These are phyloP conservation scores for Syzygium malaccense DNA, from an alignment of 441 rosid species.

Conservation along the genomic window DNA sequence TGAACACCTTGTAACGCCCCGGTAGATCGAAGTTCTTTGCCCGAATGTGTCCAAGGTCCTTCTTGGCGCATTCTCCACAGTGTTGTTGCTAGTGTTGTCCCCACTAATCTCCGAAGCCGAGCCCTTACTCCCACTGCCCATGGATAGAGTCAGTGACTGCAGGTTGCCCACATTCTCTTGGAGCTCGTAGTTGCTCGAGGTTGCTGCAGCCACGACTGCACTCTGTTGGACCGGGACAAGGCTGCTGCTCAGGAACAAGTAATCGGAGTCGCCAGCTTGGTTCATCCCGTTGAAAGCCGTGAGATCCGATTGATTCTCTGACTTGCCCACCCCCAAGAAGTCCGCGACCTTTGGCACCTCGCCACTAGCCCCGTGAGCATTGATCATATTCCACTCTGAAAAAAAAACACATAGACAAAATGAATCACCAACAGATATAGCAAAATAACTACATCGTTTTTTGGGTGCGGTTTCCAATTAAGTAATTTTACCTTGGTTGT, in stretches of 20 bases:
- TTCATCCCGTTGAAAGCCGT: conserved; percentile 60
- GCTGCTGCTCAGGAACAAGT: conserved; percentile 41
- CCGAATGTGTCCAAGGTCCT: conserved; percentile 84
- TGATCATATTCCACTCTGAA: conserved; percentile 74
- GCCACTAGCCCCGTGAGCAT: conserved; percentile 36
- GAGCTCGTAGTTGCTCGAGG: conserved; percentile 40
- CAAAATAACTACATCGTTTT: not conserved
- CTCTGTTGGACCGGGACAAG: conserved; percentile 38
- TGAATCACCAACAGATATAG: not conserved
- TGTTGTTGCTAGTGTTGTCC: conserved; percentile 33
- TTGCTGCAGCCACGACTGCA: conserved; percentile 20
- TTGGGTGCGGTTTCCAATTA: not conserved
- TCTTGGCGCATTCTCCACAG: conserved; percentile 61
- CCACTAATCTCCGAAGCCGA: conserved; percentile 48
- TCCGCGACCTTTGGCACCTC: conserved; percentile 94
- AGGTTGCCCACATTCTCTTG: conserved; percentile 62
- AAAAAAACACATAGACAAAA: not conserved
- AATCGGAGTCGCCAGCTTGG: conserved; percentile 34
- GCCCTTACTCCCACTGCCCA: conserved; percentile 64
- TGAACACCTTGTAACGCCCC: conserved; percentile 83
- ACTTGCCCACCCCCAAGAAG: conserved; percentile 86
- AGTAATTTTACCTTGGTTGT: conserved; percentile 56
- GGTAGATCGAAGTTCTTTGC: conserved; percentile 91
- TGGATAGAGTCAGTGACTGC: conserved; percentile 77
- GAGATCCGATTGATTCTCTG: conserved; percentile 64